Base-by-base conservation (phyloP, 2,329 filamentous ascomycete species). In the Tolypocladium pustulatum region DNA sequence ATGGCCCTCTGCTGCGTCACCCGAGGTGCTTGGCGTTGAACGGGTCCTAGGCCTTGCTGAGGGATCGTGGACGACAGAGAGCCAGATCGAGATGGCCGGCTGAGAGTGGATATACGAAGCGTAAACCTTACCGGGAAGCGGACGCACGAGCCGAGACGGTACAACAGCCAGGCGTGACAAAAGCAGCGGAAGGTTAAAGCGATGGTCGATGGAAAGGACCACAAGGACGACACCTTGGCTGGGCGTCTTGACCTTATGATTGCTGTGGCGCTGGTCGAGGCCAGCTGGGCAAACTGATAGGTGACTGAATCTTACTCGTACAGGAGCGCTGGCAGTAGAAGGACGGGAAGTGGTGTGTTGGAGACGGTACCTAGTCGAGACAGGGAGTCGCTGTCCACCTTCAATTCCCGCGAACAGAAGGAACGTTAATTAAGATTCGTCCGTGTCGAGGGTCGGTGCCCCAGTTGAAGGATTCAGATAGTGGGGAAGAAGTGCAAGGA, bases 31-130 rank as follows among this genome's bases (percentile, higher is more conserved):
- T 65, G 59, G n/a, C 59, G 63, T 56, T n/a, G n/a, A n/a, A n/a
- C 62, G 56, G 52, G 57, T 41, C 8, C 56, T 61, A 30, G 43
- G 43, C 43, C 43, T 55, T 38, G 56, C 25, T 32, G 22, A 22
- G 38, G 57, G 25, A 37, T 49, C 20, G 27, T 56, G 43, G 41
- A 51, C 20, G 55, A n/a, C 46, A 27, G 27, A 63, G 65, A 62
- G 66, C 56, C 61, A 64, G 65, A 69, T 69, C 64, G 67, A 67
- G 65, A 65, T 68, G 65, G 60, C 15, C 41, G 36, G 43, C 36
- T 37, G 46, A 38, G 54, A 51, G 54, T 56, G 56, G 59, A 58
- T 58, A 32, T 54, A 15, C 22, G 38, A 46, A 49, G 5, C 8
- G 40, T n/a, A 4, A 43, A 12, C n/a, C 20, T n/a, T n/a, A 41